Conservation (phyloP, 768 basidiomycete species). For the Tremella yokohamensis region DNA sequence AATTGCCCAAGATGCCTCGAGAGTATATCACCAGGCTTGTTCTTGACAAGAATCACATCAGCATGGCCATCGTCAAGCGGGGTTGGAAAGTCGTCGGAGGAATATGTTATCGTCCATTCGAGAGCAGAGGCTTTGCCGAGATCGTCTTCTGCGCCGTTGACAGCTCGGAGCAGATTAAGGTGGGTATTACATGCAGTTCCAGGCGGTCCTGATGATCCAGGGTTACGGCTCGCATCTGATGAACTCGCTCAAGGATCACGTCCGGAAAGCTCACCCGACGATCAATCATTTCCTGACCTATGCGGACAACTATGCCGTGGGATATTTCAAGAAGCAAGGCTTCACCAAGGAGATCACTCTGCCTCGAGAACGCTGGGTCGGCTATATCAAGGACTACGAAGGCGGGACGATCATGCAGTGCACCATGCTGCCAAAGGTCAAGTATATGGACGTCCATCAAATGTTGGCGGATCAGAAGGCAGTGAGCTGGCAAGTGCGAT, state of each 20-base stretch:
- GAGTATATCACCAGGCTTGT: slow-evolving; percentile 97
- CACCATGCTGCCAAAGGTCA: slow-evolving; percentile 84
- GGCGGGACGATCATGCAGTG: slow-evolving; percentile 96
- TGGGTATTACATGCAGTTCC: slow-evolving; percentile 49
- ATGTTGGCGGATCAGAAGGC: slow-evolving; percentile 79
- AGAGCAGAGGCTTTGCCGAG: slow-evolving; percentile 90
- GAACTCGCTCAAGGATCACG: slow-evolving; percentile 95
- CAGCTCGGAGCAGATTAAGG: slow-evolving; percentile 95
- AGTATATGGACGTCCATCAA: slow-evolving; percentile 76
- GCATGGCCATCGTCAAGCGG: slow-evolving; percentile 87
- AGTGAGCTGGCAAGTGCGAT: slow-evolving; percentile 34
- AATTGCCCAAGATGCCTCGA: slow-evolving; percentile 96
- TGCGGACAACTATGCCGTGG: slow-evolving; percentile 97
- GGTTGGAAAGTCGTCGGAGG: slow-evolving; percentile 96
- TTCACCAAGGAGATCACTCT: slow-evolving; percentile 96
- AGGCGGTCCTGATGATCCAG: slow-evolving; percentile 52
- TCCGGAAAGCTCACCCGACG: slow-evolving; percentile 72
- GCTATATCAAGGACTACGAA: slow-evolving; percentile 99
- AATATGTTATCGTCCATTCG: slow-evolving; percentile 94
- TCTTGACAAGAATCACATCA: slow-evolving; percentile 85
- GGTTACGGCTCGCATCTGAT: slow-evolving; percentile 97
- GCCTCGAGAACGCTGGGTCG: slow-evolving; percentile 89
- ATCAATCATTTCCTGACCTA: slow-evolving; percentile 97
- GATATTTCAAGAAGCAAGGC: slow-evolving; percentile 98
- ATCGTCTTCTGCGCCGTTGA: slow-evolving; percentile 99